These are phyloP conservation scores for Neoboletus magnificus DNA, from an alignment of 768 basidiomycete genomes.

Conservation along the genomic window DNA sequence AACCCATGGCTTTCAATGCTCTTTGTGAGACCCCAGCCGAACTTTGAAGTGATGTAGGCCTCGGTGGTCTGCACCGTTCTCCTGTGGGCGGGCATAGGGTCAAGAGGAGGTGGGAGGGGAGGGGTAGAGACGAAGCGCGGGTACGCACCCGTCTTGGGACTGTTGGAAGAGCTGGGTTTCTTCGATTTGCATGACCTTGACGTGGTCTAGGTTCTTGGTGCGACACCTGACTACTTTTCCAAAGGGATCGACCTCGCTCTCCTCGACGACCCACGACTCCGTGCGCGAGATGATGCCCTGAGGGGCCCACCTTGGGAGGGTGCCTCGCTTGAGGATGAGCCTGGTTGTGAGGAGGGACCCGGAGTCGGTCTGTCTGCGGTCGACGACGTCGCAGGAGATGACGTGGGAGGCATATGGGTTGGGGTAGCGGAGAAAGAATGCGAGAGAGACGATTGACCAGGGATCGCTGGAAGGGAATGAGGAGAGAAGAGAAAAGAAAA, in stretches of 20 bases:
- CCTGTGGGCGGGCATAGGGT: slow-evolving; percentile 34
- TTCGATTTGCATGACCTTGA: slow-evolving; percentile 90
- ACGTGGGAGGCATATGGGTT: slow-evolving; percentile 94
- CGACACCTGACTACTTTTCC: slow-evolving; percentile 72
- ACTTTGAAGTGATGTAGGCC: slow-evolving; percentile 80
- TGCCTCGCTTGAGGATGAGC: slow-evolving; percentile 88
- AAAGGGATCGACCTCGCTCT: slow-evolving; percentile 87
- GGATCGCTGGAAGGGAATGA: slow-evolving; percentile 60
- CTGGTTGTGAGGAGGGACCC: slow-evolving; percentile 84
- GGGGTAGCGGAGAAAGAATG: slow-evolving; percentile 93
- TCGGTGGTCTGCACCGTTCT: slow-evolving; percentile 85
- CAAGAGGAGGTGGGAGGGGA: not conserved
- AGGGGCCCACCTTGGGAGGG: slow-evolving; percentile 90
- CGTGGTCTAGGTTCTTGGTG: slow-evolving; percentile 90
- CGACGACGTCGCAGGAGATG: slow-evolving; percentile 92
- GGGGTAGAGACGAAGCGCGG: not conserved
- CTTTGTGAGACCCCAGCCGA: slow-evolving; percentile 89
- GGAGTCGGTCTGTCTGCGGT: slow-evolving; percentile 65
- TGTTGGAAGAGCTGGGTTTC: slow-evolving; percentile 76
- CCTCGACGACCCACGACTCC: slow-evolving; percentile 93
- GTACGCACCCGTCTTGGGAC: slow-evolving; percentile 61
- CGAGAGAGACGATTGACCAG: slow-evolving; percentile 89
- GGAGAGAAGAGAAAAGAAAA: fast-evolving
- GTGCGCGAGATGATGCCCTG: slow-evolving; percentile 77
- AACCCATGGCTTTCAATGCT: slow-evolving; percentile 84